These are phyloP conservation scores for Lyophyllum atratum DNA, from an alignment of 768 basidiomycete genomes.

Conservation along the genomic window DNA sequence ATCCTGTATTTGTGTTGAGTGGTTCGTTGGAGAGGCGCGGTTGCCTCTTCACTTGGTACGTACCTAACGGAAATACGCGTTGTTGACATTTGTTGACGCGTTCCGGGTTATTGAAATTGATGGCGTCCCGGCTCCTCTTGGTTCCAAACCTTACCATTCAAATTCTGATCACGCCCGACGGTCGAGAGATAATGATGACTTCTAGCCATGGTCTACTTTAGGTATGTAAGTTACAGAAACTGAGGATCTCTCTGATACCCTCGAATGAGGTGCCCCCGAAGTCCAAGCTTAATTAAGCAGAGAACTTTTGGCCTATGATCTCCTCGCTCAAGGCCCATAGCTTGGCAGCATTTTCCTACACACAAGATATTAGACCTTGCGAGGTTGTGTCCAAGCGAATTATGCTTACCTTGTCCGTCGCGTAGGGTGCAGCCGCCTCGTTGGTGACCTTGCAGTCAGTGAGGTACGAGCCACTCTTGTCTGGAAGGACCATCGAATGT, in stretches of 20 bases:
- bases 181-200: too few species aligned
- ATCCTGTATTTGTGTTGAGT: too few species aligned
- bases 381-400: neutral
- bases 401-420: conserved; percentile 4
- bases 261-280: neutral
- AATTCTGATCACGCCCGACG: too few species aligned
- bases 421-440: conserved; percentile 9
- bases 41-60: too few species aligned
- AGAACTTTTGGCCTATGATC: conserved; percentile 12
- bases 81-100: too few species aligned
- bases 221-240: neutral
- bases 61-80: too few species aligned
- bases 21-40: too few species aligned
- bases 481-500: neutral
- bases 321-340: conserved; percentile 18
- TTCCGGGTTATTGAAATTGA: too few species aligned
- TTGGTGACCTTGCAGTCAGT: conserved; percentile 6
- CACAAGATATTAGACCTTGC: neutral
- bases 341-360: conserved; percentile 10
- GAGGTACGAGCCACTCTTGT: conserved; percentile 11
- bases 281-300: neutral
- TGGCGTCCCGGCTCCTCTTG: too few species aligned
- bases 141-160: too few species aligned
- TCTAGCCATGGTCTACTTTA: too few species aligned
- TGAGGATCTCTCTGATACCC: neutral